Base-by-base conservation (phyloP, 2,329 filamentous ascomycete species). In the Thelonectria olida region DNA sequence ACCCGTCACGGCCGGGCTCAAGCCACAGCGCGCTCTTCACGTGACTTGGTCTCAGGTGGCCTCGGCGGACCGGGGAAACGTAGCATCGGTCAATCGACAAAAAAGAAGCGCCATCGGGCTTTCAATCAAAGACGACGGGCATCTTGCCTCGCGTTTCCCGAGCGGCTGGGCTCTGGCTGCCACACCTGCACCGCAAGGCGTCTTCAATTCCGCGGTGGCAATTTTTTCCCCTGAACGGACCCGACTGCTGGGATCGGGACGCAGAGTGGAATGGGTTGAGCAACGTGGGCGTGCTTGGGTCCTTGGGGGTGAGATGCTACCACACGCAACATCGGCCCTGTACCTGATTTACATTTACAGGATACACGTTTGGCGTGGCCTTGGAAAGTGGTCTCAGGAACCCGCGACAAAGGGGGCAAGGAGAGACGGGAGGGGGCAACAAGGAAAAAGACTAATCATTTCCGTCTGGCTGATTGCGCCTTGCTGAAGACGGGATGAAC, bases 1-100 rank as follows among this genome's bases (percentile, higher is more conserved):
- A 50, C 56, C 63, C 45, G 19, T 45, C 49, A 25, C 28, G 34
- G 45, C 28, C 38, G 51, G 54, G 53, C 53, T 54, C 38, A 68
- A 72, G 63, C 64, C 71, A 71, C 67, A 67, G 65, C 64, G 65
- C 62, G 50, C 51, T 13, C 52, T 8, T 47, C 70, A 74, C 72
- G 70, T 73, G 72, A 74, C 48, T 36, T n/a, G n/a, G 20, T 17
- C n/a, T n/a, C 22, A 17, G 39, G 13, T 34, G 19, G 42, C 39
- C 45, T 38, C 49, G 42, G 47, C 23, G 36, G 23, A 19, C 36
- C 48, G 47, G 48, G 45, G 47, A 36, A 36, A 19, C 31, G 28
- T 25, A 49, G 5, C 17, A 36, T 49, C n/a, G 15, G 27, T 41
- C 38, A 20, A 41, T 41, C 12, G 28, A 31, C 28, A 7, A 31